phyloP scores from a whole-genome alignment of 441 rosid species.

The Rhodomyrtus psidioides region DNA sequence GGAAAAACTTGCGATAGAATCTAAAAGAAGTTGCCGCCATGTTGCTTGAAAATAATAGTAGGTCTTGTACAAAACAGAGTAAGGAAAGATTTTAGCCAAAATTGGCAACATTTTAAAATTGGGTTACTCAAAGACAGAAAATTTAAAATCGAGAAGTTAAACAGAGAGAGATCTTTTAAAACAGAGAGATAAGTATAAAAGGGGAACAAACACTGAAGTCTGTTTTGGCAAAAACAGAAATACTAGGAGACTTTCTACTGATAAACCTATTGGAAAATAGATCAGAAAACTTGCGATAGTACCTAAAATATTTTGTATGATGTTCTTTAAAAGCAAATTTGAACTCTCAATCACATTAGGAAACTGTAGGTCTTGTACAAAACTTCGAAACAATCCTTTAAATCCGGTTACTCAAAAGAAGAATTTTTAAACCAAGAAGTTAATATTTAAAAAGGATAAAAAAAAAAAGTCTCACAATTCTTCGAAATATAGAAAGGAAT shows the following conservation, averaged over 20 bases:
- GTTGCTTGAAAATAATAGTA: not conserved
- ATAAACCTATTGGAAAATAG: not conserved
- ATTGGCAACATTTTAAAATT: not conserved
- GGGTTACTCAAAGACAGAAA: not conserved
- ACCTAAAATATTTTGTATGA: too few relatives aligned
- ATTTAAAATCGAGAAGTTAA: not conserved
- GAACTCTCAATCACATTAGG: too few relatives aligned
- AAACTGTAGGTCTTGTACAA: too few relatives aligned
- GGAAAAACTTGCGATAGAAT: not conserved
- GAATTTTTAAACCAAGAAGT: too few relatives aligned
- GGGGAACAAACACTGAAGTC: too few relatives aligned
- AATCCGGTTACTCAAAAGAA: too few relatives aligned
- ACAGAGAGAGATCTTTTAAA: not conserved
- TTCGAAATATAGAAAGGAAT: too few relatives aligned
- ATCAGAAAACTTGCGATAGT: not conserved
- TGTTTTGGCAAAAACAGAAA: not conserved
- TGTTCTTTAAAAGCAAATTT: not conserved
- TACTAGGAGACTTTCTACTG: not conserved
- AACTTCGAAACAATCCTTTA: too few relatives aligned
- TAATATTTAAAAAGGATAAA: too few relatives aligned
- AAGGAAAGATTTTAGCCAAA: not conserved
- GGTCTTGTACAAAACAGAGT: not conserved
- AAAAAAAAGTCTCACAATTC: too few relatives aligned
- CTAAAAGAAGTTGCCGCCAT: not conserved
- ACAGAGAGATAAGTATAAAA: too few relatives aligned